Conservation (phyloP, 495 filamentous ascomycete genomes). For the Apiosordaria backusii region DNA sequence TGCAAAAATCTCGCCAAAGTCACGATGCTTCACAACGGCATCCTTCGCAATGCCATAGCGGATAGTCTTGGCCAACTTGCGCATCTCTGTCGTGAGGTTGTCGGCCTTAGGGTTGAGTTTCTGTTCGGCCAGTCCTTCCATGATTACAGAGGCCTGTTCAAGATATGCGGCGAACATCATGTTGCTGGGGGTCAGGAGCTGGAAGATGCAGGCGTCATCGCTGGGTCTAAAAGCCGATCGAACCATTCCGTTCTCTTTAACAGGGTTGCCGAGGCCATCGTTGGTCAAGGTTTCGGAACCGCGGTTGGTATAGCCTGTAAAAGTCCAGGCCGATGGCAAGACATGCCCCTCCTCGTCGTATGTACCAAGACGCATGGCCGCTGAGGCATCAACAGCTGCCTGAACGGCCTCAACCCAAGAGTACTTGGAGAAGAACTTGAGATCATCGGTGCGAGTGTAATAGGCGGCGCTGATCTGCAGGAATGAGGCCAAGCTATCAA, state of each 20-base stretch:
- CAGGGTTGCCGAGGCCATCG: slow-evolving; percentile 58
- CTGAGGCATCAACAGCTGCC: slow-evolving; percentile 52
- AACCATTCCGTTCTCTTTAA: slow-evolving; percentile 58
- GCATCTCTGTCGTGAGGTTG: slow-evolving; percentile 50
- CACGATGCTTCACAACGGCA: slow-evolving; percentile 33
- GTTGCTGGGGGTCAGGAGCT: slow-evolving; percentile 58
- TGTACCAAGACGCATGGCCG: slow-evolving; percentile 58
- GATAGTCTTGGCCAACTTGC: slow-evolving; percentile 47
- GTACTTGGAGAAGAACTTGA: slow-evolving; percentile 57
- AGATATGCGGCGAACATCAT: slow-evolving; percentile 65
- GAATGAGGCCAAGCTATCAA: slow-evolving; percentile 60
- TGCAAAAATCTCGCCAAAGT: slow-evolving; percentile 51
- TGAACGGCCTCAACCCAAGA: slow-evolving; percentile 56
- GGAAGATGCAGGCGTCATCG: slow-evolving; percentile 58
- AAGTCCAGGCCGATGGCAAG: slow-evolving; percentile 52
- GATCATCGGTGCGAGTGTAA: slow-evolving; percentile 52
- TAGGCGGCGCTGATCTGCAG: slow-evolving; percentile 58
- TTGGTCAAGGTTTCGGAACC: slow-evolving; percentile 59
- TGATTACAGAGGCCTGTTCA: slow-evolving; percentile 50
- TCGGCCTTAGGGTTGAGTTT: slow-evolving; percentile 35
- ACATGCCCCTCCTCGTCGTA: slow-evolving; percentile 55
- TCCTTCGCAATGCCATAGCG: slow-evolving; percentile 48
- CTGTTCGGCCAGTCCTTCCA: slow-evolving; percentile 40
- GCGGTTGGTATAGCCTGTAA: slow-evolving; percentile 54
- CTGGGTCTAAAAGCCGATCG: slow-evolving; percentile 61